Percentiles rank a stretch among this genome's conserved stretches.
Evolutionary conservation across 768 basidiomycete genomes (phyloP).

Genomic region (Kwoniella heveanensis): DNA sequence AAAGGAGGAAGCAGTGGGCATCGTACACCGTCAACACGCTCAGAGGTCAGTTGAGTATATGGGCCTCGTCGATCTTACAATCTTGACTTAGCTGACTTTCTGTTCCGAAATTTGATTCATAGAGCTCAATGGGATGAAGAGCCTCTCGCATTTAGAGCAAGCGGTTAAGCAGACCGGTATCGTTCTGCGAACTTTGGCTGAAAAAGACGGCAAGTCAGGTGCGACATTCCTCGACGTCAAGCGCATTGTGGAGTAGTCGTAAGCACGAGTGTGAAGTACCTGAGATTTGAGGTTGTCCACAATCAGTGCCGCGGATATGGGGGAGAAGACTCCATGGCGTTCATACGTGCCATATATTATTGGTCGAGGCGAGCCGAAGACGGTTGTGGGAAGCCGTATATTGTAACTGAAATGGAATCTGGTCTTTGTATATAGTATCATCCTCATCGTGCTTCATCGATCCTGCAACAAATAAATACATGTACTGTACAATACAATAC

Average conservation of each 20-base stretch:
- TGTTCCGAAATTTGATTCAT: no score
- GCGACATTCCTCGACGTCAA: constrained; percentile 26
- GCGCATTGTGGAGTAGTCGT: neutral
- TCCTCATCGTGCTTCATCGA: no score
- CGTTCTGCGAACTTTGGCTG: constrained; percentile 12
- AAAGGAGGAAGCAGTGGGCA: constrained; percentile 67
- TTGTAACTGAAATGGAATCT: no score
- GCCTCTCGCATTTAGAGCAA: constrained; percentile 23
- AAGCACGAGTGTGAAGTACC: neutral
- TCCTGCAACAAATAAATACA: no score
- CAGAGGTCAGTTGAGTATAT: constrained; percentile 16
- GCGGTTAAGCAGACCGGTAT: constrained; percentile 22
- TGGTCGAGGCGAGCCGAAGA: no score
- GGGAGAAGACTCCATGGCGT: no score
- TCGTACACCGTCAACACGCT: constrained; percentile 69
- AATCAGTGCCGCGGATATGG: neutral
- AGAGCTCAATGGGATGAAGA: constrained; percentile 12
- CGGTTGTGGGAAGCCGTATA: no score
- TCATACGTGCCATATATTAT: no score
- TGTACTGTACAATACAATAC: no score
- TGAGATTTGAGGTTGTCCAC: neutral
- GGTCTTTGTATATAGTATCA: no score
- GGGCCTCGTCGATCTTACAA: no score
- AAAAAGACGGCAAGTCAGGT: constrained; percentile 8
- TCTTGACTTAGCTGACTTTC: no score